phyloP scores from a whole-genome alignment of 2,329 filamentous ascomycete species.

The Trichoderma harzianum region DNA sequence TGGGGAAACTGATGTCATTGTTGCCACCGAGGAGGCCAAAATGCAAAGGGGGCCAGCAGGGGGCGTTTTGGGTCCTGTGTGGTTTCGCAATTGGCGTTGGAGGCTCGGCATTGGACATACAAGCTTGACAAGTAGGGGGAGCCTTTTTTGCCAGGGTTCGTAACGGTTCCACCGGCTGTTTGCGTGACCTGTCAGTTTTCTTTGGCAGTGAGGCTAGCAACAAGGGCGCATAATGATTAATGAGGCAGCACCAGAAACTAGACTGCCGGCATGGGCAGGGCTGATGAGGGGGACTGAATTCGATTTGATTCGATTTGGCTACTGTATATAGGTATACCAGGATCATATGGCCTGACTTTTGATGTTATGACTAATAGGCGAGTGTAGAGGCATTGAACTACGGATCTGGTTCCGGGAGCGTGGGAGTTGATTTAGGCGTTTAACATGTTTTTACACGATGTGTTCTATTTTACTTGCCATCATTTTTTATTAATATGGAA shows the following conservation, averaged over 20 bases:
- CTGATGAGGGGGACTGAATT: background rate
- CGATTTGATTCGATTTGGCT: background rate
- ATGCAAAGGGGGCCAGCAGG: background rate
- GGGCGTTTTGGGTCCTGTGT: background rate
- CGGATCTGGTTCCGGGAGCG: background rate
- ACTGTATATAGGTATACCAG: background rate
- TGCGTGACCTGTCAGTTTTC: background rate
- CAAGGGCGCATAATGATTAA: background rate
- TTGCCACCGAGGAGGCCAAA: conserved; percentile 2
- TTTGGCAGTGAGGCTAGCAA: background rate
- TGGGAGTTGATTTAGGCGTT: background rate
- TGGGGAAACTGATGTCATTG: background rate
- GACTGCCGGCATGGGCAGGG: background rate
- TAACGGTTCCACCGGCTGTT: background rate
- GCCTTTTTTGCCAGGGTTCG: background rate
- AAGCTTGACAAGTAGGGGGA: background rate
- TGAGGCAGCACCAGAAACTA: background rate
- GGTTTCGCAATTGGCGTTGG: background rate
- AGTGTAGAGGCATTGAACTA: background rate
- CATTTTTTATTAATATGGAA: background rate
- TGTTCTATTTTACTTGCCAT: background rate
- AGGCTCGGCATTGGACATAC: background rate
- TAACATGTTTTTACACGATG: background rate
- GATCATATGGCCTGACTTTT: background rate
- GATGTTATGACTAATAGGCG: background rate